These are phyloP conservation scores for Onygenales sp. DNA, from an alignment of 2,329 filamentous ascomycete species.

Conservation along the genomic window DNA sequence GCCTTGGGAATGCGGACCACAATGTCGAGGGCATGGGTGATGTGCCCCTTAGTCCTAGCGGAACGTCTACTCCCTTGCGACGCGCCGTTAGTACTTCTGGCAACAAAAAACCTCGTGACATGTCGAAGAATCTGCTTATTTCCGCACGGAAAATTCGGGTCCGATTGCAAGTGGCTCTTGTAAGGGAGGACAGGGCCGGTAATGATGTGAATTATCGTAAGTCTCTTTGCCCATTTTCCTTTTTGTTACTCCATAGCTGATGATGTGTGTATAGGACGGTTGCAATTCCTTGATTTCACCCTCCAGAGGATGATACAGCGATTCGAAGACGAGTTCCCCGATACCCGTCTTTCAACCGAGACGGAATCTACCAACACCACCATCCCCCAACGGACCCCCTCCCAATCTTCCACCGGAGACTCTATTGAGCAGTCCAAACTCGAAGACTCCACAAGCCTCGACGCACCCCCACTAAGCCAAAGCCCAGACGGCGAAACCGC, in stretches of 20 bases:
- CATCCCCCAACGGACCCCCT: conserved; percentile 19
- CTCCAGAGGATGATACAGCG: conserved; percentile 85
- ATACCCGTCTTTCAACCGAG: conserved; percentile 52
- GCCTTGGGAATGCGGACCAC: conserved; percentile 66
- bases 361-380: conserved; percentile 15
- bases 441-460: background rate
- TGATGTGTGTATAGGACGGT: conserved; percentile 45
- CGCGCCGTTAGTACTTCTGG: conserved; percentile 42
- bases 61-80: conserved; percentile 44
- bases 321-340: conserved; percentile 93
- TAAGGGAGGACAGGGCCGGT: conserved; percentile 59
- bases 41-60: conserved; percentile 37
- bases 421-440: conserved; percentile 24
- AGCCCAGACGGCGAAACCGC: conserved; percentile 30
- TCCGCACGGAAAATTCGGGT: conserved; percentile 82
- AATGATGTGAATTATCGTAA: conserved; percentile 72
- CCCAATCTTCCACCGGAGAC: conserved; percentile 24
- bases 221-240: conserved; percentile 24
- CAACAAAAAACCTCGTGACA: conserved; percentile 67
- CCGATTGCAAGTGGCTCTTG: conserved; percentile 72
- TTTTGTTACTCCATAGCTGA: background rate
- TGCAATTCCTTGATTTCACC: conserved; percentile 81
- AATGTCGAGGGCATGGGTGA: conserved; percentile 26
- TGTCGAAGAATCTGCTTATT: conserved; percentile 80
- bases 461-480: conserved; percentile 10